Base-by-base conservation (phyloP, 2,329 filamentous ascomycete genomes). In the Nigrograna mackinnonii region DNA sequence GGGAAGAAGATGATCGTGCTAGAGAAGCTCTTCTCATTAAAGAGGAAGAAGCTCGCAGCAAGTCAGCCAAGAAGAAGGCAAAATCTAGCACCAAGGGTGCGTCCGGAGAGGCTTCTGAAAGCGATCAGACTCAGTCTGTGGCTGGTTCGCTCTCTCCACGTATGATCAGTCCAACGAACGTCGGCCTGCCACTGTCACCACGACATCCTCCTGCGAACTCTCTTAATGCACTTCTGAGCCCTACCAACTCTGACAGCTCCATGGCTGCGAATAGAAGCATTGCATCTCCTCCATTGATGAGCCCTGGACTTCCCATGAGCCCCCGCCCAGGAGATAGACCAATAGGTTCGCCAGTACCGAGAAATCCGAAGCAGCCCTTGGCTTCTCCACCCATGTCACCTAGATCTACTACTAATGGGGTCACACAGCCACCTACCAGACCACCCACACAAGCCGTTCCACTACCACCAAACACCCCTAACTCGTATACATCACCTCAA, bases 1-100 rank as follows among this genome's bases (percentile, higher is more conserved):
- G 91, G 39, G 90, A 92, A 64, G 89, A 96, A 48, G 91, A 96
- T 58, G 90, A 96, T 54, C 79, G 79, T 41, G 81, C 89, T 41
- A 83, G 91, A 35, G 89, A 92, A 61, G 75, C 83, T 12, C 67
- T 84, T n/a, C 82, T 80, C 1, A 64, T 80, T 35, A 79, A 83
- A 58, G 84, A 91, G 56, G 81, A 85, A 11, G 85, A 89, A 58
- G 77, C 79, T 20, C 79, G 86, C 44, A 91, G 87, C 66, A 71
- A 82, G 21, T 91, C 88, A 0, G 89, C 87, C 64, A 89, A 87
- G 75, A 85, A 78, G 65, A 84, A 79, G 50, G 74, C 72, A 46
- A 76, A 76, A 54, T 77, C 74, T 53, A 77, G 78, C 72, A 79
- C 46, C 70, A 77, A 46, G 55, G 59, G 64, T 22, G 66, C 55